Conservation (phyloP, 768 basidiomycete genomes). For the Crepidotus variabilis region DNA sequence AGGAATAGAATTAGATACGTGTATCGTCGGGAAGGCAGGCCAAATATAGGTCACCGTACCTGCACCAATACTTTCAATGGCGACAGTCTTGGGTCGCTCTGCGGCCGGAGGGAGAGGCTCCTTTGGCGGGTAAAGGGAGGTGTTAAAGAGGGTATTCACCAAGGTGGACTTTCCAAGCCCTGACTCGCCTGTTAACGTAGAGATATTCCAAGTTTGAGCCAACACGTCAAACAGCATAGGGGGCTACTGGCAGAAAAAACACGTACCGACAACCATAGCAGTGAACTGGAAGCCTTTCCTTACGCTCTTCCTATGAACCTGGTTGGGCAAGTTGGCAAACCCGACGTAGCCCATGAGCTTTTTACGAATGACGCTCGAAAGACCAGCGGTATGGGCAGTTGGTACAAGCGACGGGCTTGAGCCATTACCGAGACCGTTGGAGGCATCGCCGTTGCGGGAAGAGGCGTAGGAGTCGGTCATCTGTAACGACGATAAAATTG, state of each 20-base stretch:
- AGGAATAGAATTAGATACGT: conserved; percentile 18
- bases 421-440: conserved; percentile 60
- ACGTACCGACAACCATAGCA: conserved; percentile 97
- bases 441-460: conserved; percentile 59
- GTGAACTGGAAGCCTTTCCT: conserved; percentile 99
- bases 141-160: conserved; percentile 98
- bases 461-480: conserved; percentile 79
- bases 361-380: conserved; percentile 67
- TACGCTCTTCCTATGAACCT: conserved; percentile 97
- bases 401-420: conserved; percentile 58
- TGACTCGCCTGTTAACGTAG: conserved; percentile 72
- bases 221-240: conserved; percentile 18
- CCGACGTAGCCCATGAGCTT: conserved; percentile 95
- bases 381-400: conserved; percentile 28
- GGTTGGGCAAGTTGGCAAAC: conserved; percentile 98
- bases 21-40: conserved; percentile 18
- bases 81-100: conserved; percentile 89
- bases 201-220: conserved; percentile 20
- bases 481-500: conserved; percentile 25
- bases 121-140: conserved; percentile 89
- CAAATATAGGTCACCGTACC: conserved; percentile 52
- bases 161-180: conserved; percentile 98
- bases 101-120: conserved; percentile 78
- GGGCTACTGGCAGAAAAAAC: conserved; percentile 8
- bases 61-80: conserved; percentile 97